These are phyloP conservation scores for Colletotrichum plurivorum DNA, from an alignment of 2,329 filamentous ascomycete genomes.

Conservation along the genomic window DNA sequence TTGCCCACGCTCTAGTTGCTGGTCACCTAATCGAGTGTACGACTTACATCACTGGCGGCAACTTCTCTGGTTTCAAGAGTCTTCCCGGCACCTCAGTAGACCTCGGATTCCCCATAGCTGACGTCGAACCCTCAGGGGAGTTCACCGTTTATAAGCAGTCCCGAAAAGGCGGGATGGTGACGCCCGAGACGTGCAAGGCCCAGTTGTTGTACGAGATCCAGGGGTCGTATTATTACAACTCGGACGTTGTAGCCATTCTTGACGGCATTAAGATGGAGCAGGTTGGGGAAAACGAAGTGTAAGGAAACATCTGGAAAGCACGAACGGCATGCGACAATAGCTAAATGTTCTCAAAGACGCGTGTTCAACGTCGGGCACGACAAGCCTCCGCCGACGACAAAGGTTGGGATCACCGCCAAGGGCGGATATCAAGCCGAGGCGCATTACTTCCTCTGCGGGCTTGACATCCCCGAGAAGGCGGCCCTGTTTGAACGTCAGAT, in stretches of 20 bases:
- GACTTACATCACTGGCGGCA: constrained; percentile 65
- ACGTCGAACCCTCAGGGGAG: constrained; percentile 59
- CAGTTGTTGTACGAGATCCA: constrained; percentile 63
- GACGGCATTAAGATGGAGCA: constrained; percentile 61
- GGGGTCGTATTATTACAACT: constrained; percentile 59
- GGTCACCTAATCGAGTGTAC: constrained; percentile 67
- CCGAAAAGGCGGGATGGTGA: constrained; percentile 42
- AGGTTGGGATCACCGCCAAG: constrained; percentile 59
- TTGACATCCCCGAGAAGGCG: constrained; percentile 59
- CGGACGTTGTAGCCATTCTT: constrained; percentile 58
- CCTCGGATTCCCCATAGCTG: constrained; percentile 64
- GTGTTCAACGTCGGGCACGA: constrained; percentile 44
- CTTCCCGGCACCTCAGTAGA: constrained; percentile 52
- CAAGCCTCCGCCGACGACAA: constrained; percentile 48
- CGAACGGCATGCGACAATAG: too few species aligned
- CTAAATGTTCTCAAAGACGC: background rate
- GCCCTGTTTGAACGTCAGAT: constrained; percentile 58
- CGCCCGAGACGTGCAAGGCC: constrained; percentile 49
- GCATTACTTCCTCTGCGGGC: constrained; percentile 58
- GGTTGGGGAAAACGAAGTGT: constrained; percentile 52
- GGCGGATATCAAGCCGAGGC: constrained; percentile 61
- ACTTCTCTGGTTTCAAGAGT: constrained; percentile 64
- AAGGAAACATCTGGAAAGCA: background rate
- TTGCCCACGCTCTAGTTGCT: constrained; percentile 62
- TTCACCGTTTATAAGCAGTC: constrained; percentile 64